phyloP scores from a whole-genome alignment of 2,329 filamentous ascomycete species.

The Trichoderma asperellum region DNA sequence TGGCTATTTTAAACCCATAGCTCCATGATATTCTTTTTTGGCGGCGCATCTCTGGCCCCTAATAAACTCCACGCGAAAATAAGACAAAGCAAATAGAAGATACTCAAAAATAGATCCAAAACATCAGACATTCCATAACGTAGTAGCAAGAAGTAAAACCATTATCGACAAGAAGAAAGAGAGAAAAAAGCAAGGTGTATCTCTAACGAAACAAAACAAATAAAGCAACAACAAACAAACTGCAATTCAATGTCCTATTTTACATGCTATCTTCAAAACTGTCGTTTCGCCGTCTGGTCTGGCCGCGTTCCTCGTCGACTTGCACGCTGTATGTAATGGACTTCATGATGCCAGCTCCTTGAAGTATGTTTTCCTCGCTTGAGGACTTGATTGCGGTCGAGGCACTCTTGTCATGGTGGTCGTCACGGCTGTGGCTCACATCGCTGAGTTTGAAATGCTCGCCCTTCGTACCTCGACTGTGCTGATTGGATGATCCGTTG shows the following conservation, averaged over 20 bases:
- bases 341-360: constrained; percentile 45
- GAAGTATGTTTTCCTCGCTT: constrained; percentile 48
- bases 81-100: not conserved
- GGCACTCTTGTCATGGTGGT: constrained; percentile 26
- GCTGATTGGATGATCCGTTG: constrained; percentile 37
- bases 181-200: not conserved
- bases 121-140: not conserved
- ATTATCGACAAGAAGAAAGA: not conserved
- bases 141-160: not conserved
- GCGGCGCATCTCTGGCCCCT: not conserved
- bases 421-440: constrained; percentile 41
- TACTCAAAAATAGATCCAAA: not conserved
- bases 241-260: not conserved
- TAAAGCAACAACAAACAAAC: not conserved
- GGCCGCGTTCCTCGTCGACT: constrained; percentile 39
- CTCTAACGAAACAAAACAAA: not conserved
- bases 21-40: not conserved
- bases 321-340: constrained; percentile 49
- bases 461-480: constrained; percentile 36
- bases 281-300: constrained; percentile 11
- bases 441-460: constrained; percentile 47
- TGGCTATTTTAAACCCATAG: not conserved
- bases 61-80: constrained; percentile 10
- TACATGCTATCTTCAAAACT: constrained; percentile 19
- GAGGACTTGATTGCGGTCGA: constrained; percentile 34